A percentile compares a stretch with the other conserved stretches of the same genome.
These are phyloP conservation scores for Monilinia aucupariae DNA, from an alignment of 2,329 filamentous ascomycete species.

Conservation along the genomic window DNA sequence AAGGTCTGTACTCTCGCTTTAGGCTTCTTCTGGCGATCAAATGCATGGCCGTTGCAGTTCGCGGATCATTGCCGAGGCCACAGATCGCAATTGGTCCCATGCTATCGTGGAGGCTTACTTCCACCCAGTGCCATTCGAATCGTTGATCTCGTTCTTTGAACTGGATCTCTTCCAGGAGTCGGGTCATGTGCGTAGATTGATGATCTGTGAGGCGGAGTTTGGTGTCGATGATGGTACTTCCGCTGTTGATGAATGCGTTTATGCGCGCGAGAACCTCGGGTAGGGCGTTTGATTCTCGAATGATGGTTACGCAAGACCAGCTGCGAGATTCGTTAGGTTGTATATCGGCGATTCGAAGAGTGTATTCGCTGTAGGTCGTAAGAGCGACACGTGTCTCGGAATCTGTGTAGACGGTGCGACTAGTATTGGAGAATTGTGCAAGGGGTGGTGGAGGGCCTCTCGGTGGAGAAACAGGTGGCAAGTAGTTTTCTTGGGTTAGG, in stretches of 20 bases:
- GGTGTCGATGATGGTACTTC: constrained; percentile 20
- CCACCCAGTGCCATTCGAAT: constrained; percentile 29
- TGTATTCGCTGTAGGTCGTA: constrained; percentile 26
- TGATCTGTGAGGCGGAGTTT: constrained; percentile 24
- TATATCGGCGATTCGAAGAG: constrained; percentile 19
- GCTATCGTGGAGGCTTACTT: constrained; percentile 22
- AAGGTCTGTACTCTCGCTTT: constrained; percentile 17
- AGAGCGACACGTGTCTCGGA: constrained; percentile 20
- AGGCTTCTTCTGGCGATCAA: constrained; percentile 22
- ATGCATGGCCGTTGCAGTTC: constrained; percentile 21
- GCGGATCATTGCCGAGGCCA: not conserved
- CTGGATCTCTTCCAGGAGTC: constrained; percentile 25
- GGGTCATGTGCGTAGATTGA: constrained; percentile 24
- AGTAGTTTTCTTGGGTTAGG: not conserved
- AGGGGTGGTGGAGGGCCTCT: not conserved
- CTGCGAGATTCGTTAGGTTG: not conserved
- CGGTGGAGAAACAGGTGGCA: not conserved
- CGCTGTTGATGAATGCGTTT: constrained; percentile 10
- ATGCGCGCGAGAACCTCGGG: constrained; percentile 17
- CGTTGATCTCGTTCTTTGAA: constrained; percentile 20
- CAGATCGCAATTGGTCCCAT: constrained; percentile 8
- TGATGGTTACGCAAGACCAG: constrained; percentile 22
- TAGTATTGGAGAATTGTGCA: not conserved
- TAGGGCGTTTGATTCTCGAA: constrained; percentile 17
- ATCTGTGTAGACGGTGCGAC: constrained; percentile 15